Evolutionary conservation across 345 rosid species (phyloP), one percentile per base, ranked within the genome.

Genomic region (Microcos paniculata): DNA sequence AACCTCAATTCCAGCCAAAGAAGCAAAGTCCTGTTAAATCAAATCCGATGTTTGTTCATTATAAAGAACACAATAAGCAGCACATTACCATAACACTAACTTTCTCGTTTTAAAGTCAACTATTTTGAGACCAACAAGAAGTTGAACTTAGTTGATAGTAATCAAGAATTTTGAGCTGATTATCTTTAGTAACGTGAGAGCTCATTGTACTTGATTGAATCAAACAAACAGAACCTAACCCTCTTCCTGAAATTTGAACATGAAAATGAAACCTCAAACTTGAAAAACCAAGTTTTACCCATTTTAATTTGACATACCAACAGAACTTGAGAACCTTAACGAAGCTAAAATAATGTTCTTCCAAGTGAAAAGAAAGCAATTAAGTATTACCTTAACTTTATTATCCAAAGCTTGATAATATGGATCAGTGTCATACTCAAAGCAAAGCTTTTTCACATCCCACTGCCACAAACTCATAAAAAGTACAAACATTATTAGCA

Each of bases 381-480:
- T 12, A 56, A 24, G 21, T 26, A 62, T 70, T 56, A 91, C 99
- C 93, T 92, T 90, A 9, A 93, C 92, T 84, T 78, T 87, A 31
- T 48, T 38, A 82, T 91, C 94, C 52, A 95, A 51, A 62, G 87
- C 91, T 83, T 87, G 99, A 82, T 93, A 95, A 82, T 95, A 91
- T 0, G 97, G 96, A 33, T 95, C 97, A 1, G 94, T 89, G 71
- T 95, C 99, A 81, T 84, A 85, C 75, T 95, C 99, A 77, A 87
- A 90, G 86, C 97, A 95, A 63, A 95, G 92, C 73, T 72, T 93
- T 55, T 87, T 79, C 72, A 93, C 86, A 53, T 91, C 75, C 98
- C 97, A 95, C 97, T 94, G 77, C 81, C 77, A 78, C 19, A 76
- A 75, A 46, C 46, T 38, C 59, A 75, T 42, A 4, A 64, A 24